phyloP scores from a whole-genome alignment of 495 filamentous ascomycete species.

The Podospora pseudocomata region DNA sequence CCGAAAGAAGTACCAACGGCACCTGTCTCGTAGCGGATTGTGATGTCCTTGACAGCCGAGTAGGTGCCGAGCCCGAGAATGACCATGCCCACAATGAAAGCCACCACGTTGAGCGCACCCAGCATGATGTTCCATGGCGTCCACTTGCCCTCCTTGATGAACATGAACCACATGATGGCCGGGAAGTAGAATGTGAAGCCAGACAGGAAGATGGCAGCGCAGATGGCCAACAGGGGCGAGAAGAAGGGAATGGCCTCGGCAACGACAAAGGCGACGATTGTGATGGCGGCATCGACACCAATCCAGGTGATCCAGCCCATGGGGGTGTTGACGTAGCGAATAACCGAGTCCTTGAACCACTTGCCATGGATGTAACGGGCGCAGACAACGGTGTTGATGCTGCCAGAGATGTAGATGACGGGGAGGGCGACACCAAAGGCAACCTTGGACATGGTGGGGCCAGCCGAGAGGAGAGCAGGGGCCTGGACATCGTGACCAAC shows the following conservation, averaged over 20 bases:
- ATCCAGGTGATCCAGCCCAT: slow-evolving; percentile 59
- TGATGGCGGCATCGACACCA: slow-evolving; percentile 54
- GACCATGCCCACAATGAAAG: slow-evolving; percentile 54
- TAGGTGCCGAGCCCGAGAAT: slow-evolving; percentile 59
- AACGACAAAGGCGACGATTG: slow-evolving; percentile 67
- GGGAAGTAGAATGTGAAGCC: slow-evolving; percentile 66
- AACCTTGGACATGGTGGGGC: slow-evolving; percentile 59
- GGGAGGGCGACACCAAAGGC: slow-evolving; percentile 79
- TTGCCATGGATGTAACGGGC: slow-evolving; percentile 64
- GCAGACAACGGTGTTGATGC: slow-evolving; percentile 58
- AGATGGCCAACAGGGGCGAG: slow-evolving; percentile 58
- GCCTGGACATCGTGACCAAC: slow-evolving; percentile 64
- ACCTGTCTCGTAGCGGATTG: slow-evolving; percentile 45
- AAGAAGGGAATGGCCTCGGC: slow-evolving; percentile 71
- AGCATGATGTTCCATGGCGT: slow-evolving; percentile 45
- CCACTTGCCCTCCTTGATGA: slow-evolving; percentile 54
- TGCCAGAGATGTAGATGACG: slow-evolving; percentile 68
- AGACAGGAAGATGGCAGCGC: slow-evolving; percentile 59
- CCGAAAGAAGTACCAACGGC: slow-evolving; percentile 48
- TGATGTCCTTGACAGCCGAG: slow-evolving; percentile 53
- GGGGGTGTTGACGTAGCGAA: slow-evolving; percentile 57
- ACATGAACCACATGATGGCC: slow-evolving; percentile 61
- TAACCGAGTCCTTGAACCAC: slow-evolving; percentile 52
- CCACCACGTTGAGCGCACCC: slow-evolving; percentile 45
- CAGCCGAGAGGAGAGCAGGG: slow-evolving; percentile 66